phyloP scores from a whole-genome alignment of 2,329 filamentous ascomycete species.

The Ascochyta pisi region DNA sequence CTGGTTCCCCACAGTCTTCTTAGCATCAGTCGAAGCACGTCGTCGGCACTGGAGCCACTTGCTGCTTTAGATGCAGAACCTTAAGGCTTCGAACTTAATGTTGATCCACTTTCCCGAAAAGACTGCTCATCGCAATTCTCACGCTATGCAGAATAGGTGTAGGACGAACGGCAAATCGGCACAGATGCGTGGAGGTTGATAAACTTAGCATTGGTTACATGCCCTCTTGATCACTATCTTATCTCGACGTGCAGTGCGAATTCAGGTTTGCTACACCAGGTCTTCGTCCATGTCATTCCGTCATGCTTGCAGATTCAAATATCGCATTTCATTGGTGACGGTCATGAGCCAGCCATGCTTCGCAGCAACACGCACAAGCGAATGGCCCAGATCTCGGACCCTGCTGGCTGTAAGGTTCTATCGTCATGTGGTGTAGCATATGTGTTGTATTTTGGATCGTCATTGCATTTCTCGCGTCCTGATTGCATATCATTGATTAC shows the following conservation, averaged over 20 bases:
- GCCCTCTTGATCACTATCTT: conserved; percentile 3
- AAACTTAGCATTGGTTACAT: conserved; percentile 1
- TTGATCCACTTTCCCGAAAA: no score
- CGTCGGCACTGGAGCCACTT: neutral
- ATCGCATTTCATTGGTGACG: neutral
- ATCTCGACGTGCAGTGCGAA: conserved; percentile 7
- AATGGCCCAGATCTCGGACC: no score
- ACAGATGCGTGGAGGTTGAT: neutral
- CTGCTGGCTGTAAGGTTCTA: no score
- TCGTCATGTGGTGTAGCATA: no score
- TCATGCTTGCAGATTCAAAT: neutral
- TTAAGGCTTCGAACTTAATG: neutral
- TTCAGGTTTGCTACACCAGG: neutral
- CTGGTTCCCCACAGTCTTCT: neutral
- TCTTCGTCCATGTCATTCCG: neutral
- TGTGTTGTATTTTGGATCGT: no score
- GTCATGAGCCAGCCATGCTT: neutral
- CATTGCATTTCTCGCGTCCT: no score
- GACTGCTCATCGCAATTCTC: neutral
- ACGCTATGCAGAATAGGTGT: neutral
- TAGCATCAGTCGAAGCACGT: neutral
- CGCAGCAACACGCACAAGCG: no score
- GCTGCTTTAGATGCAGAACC: neutral
- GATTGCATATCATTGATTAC: no score
- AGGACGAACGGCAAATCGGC: neutral